A percentile compares a stretch with the other conserved stretches of the same genome.
Conservation (phyloP, 106 monocot species). For the Amphibolis antarctica region DNA sequence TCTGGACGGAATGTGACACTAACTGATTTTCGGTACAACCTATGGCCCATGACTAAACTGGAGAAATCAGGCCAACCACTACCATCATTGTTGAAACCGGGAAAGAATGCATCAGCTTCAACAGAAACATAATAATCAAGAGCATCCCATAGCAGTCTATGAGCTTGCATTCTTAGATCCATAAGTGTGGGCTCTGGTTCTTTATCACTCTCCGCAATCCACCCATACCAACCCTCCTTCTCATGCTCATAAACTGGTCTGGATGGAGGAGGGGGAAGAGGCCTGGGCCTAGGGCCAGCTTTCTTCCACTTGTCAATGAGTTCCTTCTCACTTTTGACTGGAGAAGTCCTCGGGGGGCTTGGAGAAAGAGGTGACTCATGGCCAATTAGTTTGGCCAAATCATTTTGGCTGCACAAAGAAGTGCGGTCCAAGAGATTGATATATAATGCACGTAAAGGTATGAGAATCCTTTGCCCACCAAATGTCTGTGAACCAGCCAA, state of each 20-base stretch:
- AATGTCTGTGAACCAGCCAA: constrained; percentile 80
- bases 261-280: constrained; percentile 86
- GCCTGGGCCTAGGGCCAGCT: constrained; percentile 64
- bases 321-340: constrained; percentile 40
- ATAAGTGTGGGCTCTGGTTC: constrained; percentile 50
- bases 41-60: constrained; percentile 82
- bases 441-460: constrained; percentile 71
- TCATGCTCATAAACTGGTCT: constrained; percentile 80
- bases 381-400: constrained; percentile 42
- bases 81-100: constrained; percentile 67
- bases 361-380: constrained; percentile 51
- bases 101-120: constrained; percentile 89
- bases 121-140: constrained; percentile 85
- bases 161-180: constrained; percentile 63
- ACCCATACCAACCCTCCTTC: constrained; percentile 94
- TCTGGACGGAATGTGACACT: constrained; percentile 66
- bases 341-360: constrained; percentile 25
- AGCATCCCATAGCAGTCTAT: constrained; percentile 84
- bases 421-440: constrained; percentile 67
- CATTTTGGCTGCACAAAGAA: constrained; percentile 54
- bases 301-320: constrained; percentile 65
- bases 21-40: constrained; percentile 54
- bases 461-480: constrained; percentile 70
- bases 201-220: constrained; percentile 47
- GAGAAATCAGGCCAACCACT: constrained; percentile 79